These are phyloP conservation scores for Penicillium dipodomyicola DNA, from an alignment of 495 filamentous ascomycete genomes.

Conservation along the genomic window DNA sequence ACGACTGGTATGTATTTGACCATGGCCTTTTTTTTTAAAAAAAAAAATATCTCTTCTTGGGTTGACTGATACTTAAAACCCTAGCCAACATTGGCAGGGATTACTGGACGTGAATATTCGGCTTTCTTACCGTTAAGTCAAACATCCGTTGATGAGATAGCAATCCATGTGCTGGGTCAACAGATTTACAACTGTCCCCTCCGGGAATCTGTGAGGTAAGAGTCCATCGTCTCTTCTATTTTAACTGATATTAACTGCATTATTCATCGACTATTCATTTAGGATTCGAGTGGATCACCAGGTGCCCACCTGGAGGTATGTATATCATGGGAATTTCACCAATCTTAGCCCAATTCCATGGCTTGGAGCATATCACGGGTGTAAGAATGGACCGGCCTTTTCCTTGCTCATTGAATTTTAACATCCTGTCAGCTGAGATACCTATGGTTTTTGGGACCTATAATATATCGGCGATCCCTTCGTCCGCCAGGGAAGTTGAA, in stretches of 20 bases:
- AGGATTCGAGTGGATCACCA: conserved; percentile 15
- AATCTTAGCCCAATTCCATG: conserved; percentile 41
- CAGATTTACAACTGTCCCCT: not conserved
- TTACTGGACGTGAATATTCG: conserved; percentile 12
- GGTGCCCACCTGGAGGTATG: conserved; percentile 49
- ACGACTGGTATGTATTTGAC: conserved; percentile 4
- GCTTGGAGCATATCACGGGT: conserved; percentile 53
- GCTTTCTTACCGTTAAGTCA: conserved; percentile 6
- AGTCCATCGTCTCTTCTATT: not conserved
- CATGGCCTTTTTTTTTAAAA: too few species aligned
- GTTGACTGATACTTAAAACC: not conserved
- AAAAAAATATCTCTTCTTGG: too few species aligned
- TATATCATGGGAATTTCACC: conserved; percentile 48
- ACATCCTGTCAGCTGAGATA: conserved; percentile 23
- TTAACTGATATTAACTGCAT: not conserved
- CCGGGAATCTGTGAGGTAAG: not conserved
- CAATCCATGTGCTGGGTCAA: not conserved
- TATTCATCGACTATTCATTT: not conserved
- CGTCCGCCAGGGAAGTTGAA: not conserved
- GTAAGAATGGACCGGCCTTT: conserved; percentile 3
- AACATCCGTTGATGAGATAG: conserved; percentile 11
- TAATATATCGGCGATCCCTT: conserved; percentile 2
- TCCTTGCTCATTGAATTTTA: not conserved
- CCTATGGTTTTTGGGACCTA: conserved; percentile 47
- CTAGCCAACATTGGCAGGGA: conserved; percentile 10